These are phyloP conservation scores for Datura wrightii DNA, from an alignment of 257 asterid genomes.

Conservation along the genomic window DNA sequence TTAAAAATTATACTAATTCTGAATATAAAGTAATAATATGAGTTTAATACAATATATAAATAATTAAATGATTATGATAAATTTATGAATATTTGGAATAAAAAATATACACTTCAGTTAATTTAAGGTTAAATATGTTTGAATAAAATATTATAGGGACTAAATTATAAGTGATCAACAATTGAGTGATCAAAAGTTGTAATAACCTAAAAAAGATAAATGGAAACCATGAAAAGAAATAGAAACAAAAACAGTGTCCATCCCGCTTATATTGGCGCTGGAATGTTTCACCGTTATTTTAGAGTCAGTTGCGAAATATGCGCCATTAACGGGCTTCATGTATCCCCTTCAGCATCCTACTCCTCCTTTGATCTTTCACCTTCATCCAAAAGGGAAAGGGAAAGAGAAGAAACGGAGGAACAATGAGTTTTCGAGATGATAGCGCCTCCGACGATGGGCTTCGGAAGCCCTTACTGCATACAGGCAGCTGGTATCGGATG, in stretches of 20 bases:
- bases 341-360: background rate
- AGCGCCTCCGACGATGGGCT: conserved; percentile 68
- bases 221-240: background rate
- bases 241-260: background rate
- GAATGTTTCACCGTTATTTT: conserved; percentile 16
- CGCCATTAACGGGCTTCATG: background rate
- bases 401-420: background rate
- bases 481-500: conserved; percentile 92
- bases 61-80: background rate
- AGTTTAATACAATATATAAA: background rate
- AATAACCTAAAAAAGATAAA: background rate
- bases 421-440: conserved; percentile 52
- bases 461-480: conserved; percentile 81
- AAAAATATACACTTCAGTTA: background rate
- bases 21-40: background rate
- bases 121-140: background rate
- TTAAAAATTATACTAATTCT: background rate
- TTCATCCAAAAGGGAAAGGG: background rate
- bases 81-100: background rate
- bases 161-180: background rate
- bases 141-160: background rate
- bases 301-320: background rate
- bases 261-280: background rate
- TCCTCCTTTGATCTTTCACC: background rate
- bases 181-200: background rate